Base-by-base conservation (phyloP, 2,329 filamentous ascomycete genomes). In the Cyanodermella asteris region DNA sequence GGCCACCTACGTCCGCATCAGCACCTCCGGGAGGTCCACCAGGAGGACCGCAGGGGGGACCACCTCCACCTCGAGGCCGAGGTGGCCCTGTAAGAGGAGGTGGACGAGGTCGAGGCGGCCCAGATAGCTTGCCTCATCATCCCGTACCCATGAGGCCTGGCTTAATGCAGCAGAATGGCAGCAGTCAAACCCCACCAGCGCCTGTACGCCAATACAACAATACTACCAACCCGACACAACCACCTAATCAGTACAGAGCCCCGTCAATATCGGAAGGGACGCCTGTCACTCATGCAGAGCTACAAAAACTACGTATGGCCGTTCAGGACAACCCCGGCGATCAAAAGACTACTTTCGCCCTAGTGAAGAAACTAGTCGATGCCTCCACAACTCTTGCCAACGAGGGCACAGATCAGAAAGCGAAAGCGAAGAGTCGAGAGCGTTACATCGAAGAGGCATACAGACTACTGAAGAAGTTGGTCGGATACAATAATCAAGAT, bases 381-480 rank as follows among this genome's bases (percentile, higher is more conserved):
- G 87, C 84, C 2, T 68, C 80, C 1, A 69, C 71, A 8, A 66
- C 76, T 5, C 61, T 97, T 2, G 67, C 80, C 3, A 76, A 80
- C 36, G 72, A 81, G 18, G 68, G 73, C 13, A 61, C 66, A 6
- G 78, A 87, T 38, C 59, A 71, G 2, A 64, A 59, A 28, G 58
- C 61, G 1, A 59, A 56, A 18, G 56, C 55, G 32, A 70, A 64
- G 42, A 67, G 64, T 32, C 72, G 80, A 16, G 84, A 94, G 38
- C 72, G 72, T 29, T 94, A 84, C 44, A 56, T 84, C 10, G 53
- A 72, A 35, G 87, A 94, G 42, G 80, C 80, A 1, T 69, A 87
- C 44, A 94, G 93, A 48, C 69, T 82, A 13, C 55, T 94, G 21
- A 93, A 93, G 55, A 93, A 91, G 46, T 59, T 94, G 7, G 68